Conservation (phyloP, 2,329 filamentous ascomycete genomes). For the Gremmenia infestans region DNA sequence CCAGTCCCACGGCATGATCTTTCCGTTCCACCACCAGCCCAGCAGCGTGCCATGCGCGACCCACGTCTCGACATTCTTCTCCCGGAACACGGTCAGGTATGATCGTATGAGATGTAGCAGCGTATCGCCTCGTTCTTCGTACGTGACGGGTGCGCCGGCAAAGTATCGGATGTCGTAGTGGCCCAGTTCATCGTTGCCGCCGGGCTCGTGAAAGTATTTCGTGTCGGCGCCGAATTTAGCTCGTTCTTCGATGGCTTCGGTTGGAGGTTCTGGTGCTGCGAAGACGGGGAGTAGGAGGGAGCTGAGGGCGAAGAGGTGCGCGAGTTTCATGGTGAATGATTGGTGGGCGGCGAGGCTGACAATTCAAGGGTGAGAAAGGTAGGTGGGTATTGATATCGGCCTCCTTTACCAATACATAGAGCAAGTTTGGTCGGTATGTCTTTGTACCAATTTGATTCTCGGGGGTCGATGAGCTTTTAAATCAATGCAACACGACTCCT, state of each 20-base stretch:
- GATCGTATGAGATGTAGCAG: constrained; percentile 67
- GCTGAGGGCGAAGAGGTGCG: constrained; percentile 5
- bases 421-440: neutral
- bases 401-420: neutral
- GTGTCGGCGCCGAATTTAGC: constrained; percentile 5
- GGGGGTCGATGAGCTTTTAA: neutral
- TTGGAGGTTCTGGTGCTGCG: neutral
- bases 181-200: constrained; percentile 52
- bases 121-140: constrained; percentile 61
- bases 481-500: neutral
- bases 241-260: neutral
- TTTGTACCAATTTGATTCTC: neutral
- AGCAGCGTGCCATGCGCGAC: constrained; percentile 79
- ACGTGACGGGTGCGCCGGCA: constrained; percentile 51
- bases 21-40: constrained; percentile 84
- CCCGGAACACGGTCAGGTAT: constrained; percentile 63
- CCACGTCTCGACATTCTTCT: constrained; percentile 72
- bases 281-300: constrained; percentile 12
- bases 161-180: constrained; percentile 76
- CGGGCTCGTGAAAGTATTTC: constrained; percentile 48
- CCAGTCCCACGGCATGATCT: constrained; percentile 78
- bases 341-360: neutral
- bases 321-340: constrained; percentile 12
- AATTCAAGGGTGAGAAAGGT: neutral
- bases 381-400: neutral